These are phyloP conservation scores for Alternaria arbusti DNA, from an alignment of 2,329 filamentous ascomycete species.

Conservation along the genomic window DNA sequence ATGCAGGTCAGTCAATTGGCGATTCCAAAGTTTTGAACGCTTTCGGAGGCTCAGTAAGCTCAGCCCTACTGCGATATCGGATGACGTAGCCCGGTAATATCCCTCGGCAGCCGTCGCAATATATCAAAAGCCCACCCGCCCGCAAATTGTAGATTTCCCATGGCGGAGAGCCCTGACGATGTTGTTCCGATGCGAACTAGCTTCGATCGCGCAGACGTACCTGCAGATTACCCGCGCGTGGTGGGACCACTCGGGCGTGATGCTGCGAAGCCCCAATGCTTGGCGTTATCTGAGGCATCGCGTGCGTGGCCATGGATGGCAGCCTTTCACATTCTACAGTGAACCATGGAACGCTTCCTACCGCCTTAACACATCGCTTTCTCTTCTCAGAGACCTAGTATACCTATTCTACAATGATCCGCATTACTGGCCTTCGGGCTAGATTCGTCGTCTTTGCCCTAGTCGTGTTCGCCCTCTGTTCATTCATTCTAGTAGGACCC, in stretches of 20 bases:
- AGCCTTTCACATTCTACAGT: background rate
- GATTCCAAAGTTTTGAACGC: constrained; percentile 16
- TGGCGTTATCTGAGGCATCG: constrained; percentile 22
- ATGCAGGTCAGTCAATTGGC: constrained; percentile 12
- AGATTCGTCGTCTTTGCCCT: constrained; percentile 56
- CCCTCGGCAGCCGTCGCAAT: constrained; percentile 32
- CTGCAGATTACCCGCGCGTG: constrained; percentile 15
- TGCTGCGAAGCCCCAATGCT: constrained; percentile 12
- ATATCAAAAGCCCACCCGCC: constrained; percentile 25
- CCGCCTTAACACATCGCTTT: background rate
- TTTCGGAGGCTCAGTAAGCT: constrained; percentile 26
- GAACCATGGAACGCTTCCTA: constrained; percentile 1
- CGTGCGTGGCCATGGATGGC: constrained; percentile 5
- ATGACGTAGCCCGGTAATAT: constrained; percentile 29
- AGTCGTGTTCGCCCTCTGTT: constrained; percentile 62
- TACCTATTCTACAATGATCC: constrained; percentile 32
- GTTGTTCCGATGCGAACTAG: constrained; percentile 9
- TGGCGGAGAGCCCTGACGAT: constrained; percentile 1
- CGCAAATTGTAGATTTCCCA: constrained; percentile 3
- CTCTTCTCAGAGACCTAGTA: background rate
- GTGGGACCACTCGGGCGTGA: constrained; percentile 13
- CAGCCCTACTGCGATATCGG: constrained; percentile 43
- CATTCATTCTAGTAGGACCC: constrained; percentile 66
- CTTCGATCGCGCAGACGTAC: constrained; percentile 4
- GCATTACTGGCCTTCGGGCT: constrained; percentile 33